Conservation (phyloP, 257 asterid genomes). For the Solanum pennellii region DNA sequence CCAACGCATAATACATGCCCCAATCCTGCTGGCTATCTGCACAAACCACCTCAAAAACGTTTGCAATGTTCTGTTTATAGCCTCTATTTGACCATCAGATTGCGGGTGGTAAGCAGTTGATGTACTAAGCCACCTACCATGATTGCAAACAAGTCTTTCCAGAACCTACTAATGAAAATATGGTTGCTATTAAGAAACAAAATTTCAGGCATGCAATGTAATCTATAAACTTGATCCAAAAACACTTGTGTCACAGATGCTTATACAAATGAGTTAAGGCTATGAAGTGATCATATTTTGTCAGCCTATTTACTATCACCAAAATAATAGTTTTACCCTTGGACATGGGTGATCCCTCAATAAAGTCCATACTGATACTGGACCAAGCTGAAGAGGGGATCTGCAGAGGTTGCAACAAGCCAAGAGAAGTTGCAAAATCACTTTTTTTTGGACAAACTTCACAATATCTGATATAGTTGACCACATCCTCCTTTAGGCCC, state of each 20-base stretch:
- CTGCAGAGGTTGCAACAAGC: neutral
- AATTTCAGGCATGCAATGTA: too few species aligned
- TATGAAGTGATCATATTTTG: too few species aligned
- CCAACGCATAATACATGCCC: neutral
- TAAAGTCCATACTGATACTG: too few species aligned
- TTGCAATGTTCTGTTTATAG: neutral
- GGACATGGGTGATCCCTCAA: too few species aligned
- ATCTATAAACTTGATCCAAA: neutral
- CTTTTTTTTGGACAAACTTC: neutral
- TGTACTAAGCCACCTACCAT: too few species aligned
- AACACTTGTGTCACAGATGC: neutral
- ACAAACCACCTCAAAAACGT: neutral
- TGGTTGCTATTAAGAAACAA: too few species aligned
- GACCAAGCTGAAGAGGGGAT: neutral
- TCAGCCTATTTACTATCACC: too few species aligned
- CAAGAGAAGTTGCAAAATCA: neutral
- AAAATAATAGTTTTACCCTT: too few species aligned
- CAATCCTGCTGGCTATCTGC: neutral
- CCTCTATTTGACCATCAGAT: neutral
- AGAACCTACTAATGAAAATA: neutral
- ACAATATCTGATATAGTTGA: neutral
- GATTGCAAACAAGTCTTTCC: neutral
- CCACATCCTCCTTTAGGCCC: neutral
- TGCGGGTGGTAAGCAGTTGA: neutral
- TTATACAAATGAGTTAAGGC: too few species aligned